Conservation (phyloP, 768 basidiomycete species). For the Symmetrospora coprosmae region DNA sequence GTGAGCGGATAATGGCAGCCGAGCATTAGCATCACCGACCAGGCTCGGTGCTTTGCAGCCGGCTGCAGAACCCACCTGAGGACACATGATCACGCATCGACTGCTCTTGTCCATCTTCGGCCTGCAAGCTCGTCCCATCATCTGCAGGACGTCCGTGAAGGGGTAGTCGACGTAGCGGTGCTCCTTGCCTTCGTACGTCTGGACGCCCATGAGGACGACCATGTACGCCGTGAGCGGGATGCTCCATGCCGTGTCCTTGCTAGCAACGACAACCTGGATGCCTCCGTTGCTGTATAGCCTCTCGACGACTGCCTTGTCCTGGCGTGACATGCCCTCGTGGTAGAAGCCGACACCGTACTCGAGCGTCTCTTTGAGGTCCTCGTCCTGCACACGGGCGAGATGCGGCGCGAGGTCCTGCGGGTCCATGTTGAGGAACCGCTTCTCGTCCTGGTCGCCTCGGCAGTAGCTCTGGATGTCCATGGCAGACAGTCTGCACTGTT, state of each 20-base stretch:
- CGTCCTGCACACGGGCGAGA: constrained; percentile 67
- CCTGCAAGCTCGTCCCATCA: constrained; percentile 97
- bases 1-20: too few relatives aligned
- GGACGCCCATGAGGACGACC: constrained; percentile 99
- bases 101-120: constrained; percentile 75
- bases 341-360: constrained; percentile 87
- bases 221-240: constrained; percentile 86
- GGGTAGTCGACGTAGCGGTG: constrained; percentile 97
- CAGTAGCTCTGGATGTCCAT: constrained; percentile 82
- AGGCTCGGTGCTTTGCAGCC: background rate
- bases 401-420: constrained; percentile 69
- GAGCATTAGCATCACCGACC: too few relatives aligned
- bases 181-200: constrained; percentile 66
- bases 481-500: constrained; percentile 85
- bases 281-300: constrained; percentile 84
- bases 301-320: constrained; percentile 88
- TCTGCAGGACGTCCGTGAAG: constrained; percentile 94
- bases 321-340: constrained; percentile 79
- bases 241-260: constrained; percentile 96
- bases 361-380: constrained; percentile 59
- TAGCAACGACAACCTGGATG: constrained; percentile 84
- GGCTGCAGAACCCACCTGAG: constrained; percentile 37
- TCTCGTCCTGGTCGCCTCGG: constrained; percentile 65
- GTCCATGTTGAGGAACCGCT: constrained; percentile 80
- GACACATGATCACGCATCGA: constrained; percentile 91